Evolutionary conservation across 73 alveolate genomes (phyloP).

Genomic region (Paramecium pentaurelia): DNA sequence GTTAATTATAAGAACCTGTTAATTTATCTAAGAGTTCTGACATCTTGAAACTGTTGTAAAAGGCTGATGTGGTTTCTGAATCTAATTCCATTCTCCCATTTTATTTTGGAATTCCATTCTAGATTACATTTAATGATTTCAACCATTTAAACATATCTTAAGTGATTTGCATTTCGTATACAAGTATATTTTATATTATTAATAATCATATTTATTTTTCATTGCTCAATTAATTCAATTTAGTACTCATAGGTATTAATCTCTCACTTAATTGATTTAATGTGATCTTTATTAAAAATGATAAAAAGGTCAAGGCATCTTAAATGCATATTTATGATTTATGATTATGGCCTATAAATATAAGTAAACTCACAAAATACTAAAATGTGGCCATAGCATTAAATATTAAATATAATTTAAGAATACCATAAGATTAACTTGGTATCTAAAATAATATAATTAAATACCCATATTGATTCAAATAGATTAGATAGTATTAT

Average conservation of each 20-base stretch:
- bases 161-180: neutral
- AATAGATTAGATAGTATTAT: neutral
- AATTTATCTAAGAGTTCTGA: conserved; percentile 17
- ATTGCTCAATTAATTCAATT: conserved; percentile 15
- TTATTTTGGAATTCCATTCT: conserved; percentile 19
- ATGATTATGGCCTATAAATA: neutral
- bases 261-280: conserved; percentile 21
- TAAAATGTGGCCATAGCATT: conserved; percentile 10
- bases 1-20: neutral
- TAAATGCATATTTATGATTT: neutral
- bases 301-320: neutral
- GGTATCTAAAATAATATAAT: neutral
- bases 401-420: conserved; percentile 2
- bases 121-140: neutral
- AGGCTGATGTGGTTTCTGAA: neutral
- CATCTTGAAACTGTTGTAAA: conserved; percentile 23
- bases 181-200: neutral
- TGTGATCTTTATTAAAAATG: neutral
- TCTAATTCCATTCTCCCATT: conserved; percentile 26
- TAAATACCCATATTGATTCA: conserved; percentile 32
- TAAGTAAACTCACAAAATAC: neutral
- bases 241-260: conserved; percentile 3
- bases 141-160: neutral
- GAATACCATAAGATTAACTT: neutral
- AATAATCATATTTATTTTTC: neutral